phyloP scores from a whole-genome alignment of 2,329 filamentous ascomycete species.

The Pestalotiopsis sp. region DNA sequence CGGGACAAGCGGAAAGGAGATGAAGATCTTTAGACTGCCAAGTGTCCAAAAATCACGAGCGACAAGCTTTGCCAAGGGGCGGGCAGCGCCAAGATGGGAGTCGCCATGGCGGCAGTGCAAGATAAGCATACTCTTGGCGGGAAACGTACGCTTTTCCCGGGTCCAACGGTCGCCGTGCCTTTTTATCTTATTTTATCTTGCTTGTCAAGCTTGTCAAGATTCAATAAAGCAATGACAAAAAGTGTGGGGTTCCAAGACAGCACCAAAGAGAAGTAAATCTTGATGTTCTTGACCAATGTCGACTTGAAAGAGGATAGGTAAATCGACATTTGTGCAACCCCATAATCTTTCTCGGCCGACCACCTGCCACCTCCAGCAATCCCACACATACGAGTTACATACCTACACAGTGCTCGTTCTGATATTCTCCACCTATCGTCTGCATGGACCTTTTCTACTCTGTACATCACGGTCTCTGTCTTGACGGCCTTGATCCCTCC shows the following conservation, averaged over 20 bases:
- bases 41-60: neutral
- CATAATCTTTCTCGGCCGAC: too few relatives aligned
- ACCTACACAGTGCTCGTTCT: neutral
- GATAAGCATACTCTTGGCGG: slow-evolving; percentile 9
- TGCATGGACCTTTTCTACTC: neutral
- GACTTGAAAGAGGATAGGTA: too few relatives aligned
- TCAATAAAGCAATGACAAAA: too few relatives aligned
- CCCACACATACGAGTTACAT: neutral
- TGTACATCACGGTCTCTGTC: neutral
- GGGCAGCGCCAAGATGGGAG: slow-evolving; percentile 5
- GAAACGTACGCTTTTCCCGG: neutral
- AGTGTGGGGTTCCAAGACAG: too few relatives aligned
- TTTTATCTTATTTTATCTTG: neutral
- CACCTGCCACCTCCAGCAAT: neutral
- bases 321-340: too few relatives aligned
- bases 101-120: slow-evolving; percentile 8
- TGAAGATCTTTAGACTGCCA: slow-evolving; percentile 1
- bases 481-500: neutral
- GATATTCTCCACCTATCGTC: neutral
- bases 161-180: neutral
- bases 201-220: too few relatives aligned
- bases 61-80: slow-evolving; percentile 13
- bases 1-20: neutral
- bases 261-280: neutral
- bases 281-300: neutral